Evolutionary conservation across 345 rosid species (phyloP), one percentile per base, ranked within the genome.

Genomic region (Jatropha curcas): DNA sequence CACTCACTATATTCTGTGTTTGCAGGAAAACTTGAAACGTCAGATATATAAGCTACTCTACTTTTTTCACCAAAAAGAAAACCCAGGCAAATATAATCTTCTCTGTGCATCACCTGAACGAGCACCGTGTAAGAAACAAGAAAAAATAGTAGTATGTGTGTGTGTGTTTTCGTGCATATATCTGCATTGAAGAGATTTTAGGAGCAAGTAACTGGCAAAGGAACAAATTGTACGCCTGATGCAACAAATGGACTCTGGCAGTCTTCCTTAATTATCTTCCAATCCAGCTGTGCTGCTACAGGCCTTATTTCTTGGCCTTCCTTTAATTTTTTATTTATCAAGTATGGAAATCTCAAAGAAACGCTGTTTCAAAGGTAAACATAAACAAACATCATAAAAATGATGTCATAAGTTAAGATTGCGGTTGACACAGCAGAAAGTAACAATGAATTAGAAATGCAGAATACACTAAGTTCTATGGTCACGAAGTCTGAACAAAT

Each of bases 101-200:
- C 98, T 81, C 99, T 98, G 81, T 95, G 99, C 97, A 95, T 89
- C 77, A 95, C 99, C 99, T 95, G 74, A 46, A 58, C 34, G 12
- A 39, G 12, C 64, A 37, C 70, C 1, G 51, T 43, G 73, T 56
- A 71, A 67, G 68, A 64, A 63, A 43, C 31, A 43, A 27, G 31
- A 22, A 27, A 27, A 45, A 5, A 9, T 35, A 20, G 2, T 16
- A 58, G 34, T 34, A 60, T n/a, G n/a, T n/a, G n/a, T n/a, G 41
- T 19, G 22, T 60, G 39, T 60, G 17, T 60, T 17, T 17, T 7
- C 31, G 34, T 4, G 17, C 6, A 2, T 24, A 12, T 60, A 41
- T 48, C 10, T 5, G 3, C 30, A 28, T 11, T 28, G n/a, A 51
- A 66, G 72, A 59, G 73, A 82, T 76, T 67, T 37, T 75, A 53